These are phyloP conservation scores for Suhomyces sp. DNA, from an alignment of 805 yeast species.

Conservation along the genomic window DNA sequence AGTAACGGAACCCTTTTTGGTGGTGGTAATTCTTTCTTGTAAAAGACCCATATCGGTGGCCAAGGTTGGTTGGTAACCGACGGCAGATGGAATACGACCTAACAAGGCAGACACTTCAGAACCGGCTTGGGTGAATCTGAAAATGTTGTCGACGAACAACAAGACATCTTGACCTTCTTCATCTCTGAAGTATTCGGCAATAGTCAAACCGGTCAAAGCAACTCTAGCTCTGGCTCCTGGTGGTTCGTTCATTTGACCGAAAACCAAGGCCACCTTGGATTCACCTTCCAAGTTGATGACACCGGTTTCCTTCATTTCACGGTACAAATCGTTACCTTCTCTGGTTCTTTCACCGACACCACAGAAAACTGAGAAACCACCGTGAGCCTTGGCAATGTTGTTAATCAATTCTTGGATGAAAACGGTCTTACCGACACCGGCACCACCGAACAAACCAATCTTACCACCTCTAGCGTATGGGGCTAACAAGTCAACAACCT, in stretches of 20 bases:
- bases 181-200: constrained; percentile 99
- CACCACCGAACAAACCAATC: constrained; percentile 99
- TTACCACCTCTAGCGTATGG: constrained; percentile 99
- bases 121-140: constrained; percentile 99
- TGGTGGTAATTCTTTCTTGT: constrained; percentile 99
- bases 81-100: constrained; percentile 99
- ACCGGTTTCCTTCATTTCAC: constrained; percentile 99
- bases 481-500: constrained; percentile 98
- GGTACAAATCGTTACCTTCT: constrained; percentile 99
- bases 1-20: constrained; percentile 99
- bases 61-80: constrained; percentile 99
- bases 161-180: constrained; percentile 99
- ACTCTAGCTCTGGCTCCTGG: constrained; percentile 99
- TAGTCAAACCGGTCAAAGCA: constrained; percentile 98
- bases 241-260: constrained; percentile 99
- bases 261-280: constrained; percentile 98
- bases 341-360: constrained; percentile 99
- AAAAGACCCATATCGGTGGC: constrained; percentile 99
- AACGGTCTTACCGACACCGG: constrained; percentile 99
- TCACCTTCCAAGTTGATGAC: constrained; percentile 99
- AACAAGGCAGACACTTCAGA: constrained; percentile 99
- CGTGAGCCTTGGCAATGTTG: constrained; percentile 99
- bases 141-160: constrained; percentile 98
- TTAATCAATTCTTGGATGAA: constrained; percentile 99
- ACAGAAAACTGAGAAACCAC: constrained; percentile 99